Conservation (phyloP, 306 rosid genomes). For the Malus sieversii region DNA sequence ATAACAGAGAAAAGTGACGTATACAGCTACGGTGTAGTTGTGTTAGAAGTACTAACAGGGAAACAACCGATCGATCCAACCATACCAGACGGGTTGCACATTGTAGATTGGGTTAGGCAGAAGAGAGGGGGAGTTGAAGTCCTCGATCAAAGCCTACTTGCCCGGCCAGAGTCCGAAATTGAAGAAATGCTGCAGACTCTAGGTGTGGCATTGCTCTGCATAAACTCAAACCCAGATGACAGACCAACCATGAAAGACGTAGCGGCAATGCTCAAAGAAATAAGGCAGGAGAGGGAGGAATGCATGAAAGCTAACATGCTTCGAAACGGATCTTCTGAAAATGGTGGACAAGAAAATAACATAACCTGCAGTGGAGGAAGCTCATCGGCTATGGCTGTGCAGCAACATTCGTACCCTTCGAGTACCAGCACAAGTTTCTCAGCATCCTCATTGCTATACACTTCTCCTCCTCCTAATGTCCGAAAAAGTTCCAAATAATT, state of each 20-base stretch:
- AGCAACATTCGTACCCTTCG: slow-evolving; percentile 17
- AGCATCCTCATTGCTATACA: slow-evolving; percentile 27
- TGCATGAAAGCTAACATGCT: slow-evolving; percentile 46
- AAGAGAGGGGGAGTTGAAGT: slow-evolving; percentile 44
- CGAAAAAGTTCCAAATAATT: slow-evolving; percentile 20
- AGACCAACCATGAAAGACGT: slow-evolving; percentile 87
- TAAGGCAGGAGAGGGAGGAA: slow-evolving; percentile 51
- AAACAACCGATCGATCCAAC: slow-evolving; percentile 90
- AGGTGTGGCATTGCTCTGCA: slow-evolving; percentile 83
- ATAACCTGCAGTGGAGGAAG: slow-evolving; percentile 12
- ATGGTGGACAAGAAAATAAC: slow-evolving; percentile 26
- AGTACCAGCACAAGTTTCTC: slow-evolving; percentile 33
- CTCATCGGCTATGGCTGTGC: slow-evolving; percentile 1
- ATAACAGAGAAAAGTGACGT: slow-evolving; percentile 92
- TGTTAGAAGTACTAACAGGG: slow-evolving; percentile 70
- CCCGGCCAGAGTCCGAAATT: slow-evolving; percentile 50
- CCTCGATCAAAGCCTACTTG: slow-evolving; percentile 43
- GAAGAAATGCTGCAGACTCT: slow-evolving; percentile 69
- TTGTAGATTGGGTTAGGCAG: slow-evolving; percentile 79
- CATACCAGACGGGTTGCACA: slow-evolving; percentile 78
- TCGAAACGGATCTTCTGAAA: slow-evolving; percentile 29
- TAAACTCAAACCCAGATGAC: slow-evolving; percentile 57
- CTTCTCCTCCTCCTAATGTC: slow-evolving; percentile 28
- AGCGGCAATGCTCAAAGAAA: slow-evolving; percentile 71
- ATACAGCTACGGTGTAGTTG: slow-evolving; percentile 78